Base-by-base conservation (phyloP, 495 filamentous ascomycete species). In the Penicillium herquei region DNA sequence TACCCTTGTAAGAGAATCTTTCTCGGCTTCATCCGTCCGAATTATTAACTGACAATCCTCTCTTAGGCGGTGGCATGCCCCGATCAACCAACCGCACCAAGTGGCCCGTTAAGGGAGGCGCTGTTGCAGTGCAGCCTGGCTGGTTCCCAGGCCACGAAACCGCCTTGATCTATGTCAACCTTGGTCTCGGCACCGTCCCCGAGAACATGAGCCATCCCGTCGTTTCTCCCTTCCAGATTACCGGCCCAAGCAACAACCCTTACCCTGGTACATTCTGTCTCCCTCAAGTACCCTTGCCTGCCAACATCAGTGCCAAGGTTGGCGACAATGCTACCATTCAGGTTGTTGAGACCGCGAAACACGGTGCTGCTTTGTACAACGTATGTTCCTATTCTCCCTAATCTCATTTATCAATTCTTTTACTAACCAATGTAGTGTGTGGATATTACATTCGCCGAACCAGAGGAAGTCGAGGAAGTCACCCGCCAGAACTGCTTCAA, bases 271-370 rank as follows among this genome's bases (percentile, higher is more conserved):
- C 84, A 7, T 83, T 98, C 68, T 99, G 95, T 70, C 71, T 99
- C 44, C 90, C 91, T 0, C 90, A 96, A 64, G 87, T 98, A 1
- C 87, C 91, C n/a, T 74, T 96, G 53, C 95, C 95, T 0, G 80
- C 77, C 16, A 87, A 88, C 58, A 76, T 84, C 39, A 86, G 70
- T 10, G 85, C 91, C 35, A 85, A 89, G 26, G 75, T 83, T 1
- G 95, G 95, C 14, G 89, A 95, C 69, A 88, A 92, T 67, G 94
- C 92, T 12, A 99, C 95, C 7, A 92, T 99, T 57, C 95, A 99
- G 48, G 76, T 98, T 14, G 84, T 99, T 35, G 92, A 97, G 81
- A 74, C 83, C 10, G 94, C 95, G 8, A 75, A 91, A 56, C 94
- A 97, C 67, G 95, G 95, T 12, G 95, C 94, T 3, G 80, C 89